Evolutionary conservation across 2,329 filamentous ascomycete genomes (phyloP).

Genomic region (Colletotrichum melonis): DNA sequence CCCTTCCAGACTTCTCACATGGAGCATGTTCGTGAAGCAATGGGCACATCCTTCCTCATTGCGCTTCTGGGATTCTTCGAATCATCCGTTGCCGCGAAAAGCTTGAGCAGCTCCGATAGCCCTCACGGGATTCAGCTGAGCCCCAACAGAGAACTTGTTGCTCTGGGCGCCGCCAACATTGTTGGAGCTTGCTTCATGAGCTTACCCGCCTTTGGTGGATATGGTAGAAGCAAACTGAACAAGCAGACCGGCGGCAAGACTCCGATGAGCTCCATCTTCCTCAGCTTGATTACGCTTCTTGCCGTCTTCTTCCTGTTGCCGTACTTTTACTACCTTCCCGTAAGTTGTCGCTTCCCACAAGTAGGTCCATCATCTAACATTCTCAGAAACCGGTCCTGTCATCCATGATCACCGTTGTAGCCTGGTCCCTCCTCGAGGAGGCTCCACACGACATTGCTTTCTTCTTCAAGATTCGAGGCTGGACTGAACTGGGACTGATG

Average conservation of each 20-base stretch:
- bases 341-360: slow-evolving; percentile 57
- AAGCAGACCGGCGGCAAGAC: slow-evolving; percentile 90
- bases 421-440: slow-evolving; percentile 94
- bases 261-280: slow-evolving; percentile 90
- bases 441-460: slow-evolving; percentile 92
- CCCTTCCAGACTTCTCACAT: slow-evolving; percentile 83
- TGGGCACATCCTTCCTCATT: slow-evolving; percentile 93
- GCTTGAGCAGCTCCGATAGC: slow-evolving; percentile 75
- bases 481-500: slow-evolving; percentile 89
- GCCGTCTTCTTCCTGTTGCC: slow-evolving; percentile 86
- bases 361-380: not conserved
- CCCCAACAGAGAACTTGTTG: slow-evolving; percentile 92
- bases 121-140: slow-evolving; percentile 86
- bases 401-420: slow-evolving; percentile 94
- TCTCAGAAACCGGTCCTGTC: slow-evolving; percentile 89
- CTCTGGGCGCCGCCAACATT: slow-evolving; percentile 91
- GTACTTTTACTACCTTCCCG: slow-evolving; percentile 95
- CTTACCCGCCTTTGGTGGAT: slow-evolving; percentile 93
- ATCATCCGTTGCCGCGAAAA: slow-evolving; percentile 95
- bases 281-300: slow-evolving; percentile 84
- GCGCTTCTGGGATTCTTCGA: slow-evolving; percentile 98
- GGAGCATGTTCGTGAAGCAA: slow-evolving; percentile 83
- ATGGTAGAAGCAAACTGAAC: slow-evolving; percentile 96
- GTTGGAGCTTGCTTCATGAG: slow-evolving; percentile 92
- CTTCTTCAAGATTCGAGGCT: slow-evolving; percentile 87